Conservation (phyloP, 768 basidiomycete genomes). For the Podaxis sp. region DNA sequence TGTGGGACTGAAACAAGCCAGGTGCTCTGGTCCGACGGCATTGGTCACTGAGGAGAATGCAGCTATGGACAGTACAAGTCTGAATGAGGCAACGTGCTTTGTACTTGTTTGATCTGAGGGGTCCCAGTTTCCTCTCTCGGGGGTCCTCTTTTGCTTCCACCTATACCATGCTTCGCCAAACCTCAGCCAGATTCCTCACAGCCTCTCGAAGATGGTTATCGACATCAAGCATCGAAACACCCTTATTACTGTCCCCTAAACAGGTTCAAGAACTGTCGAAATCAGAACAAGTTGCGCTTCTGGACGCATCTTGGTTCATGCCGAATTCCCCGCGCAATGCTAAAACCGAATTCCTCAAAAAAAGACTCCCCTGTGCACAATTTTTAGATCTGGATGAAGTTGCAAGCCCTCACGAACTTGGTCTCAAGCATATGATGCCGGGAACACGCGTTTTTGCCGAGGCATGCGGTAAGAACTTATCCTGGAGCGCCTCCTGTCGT, state of each 20-base stretch:
- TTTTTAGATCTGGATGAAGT: constrained; percentile 82
- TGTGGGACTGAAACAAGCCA: constrained; percentile 89
- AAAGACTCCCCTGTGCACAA: constrained; percentile 66
- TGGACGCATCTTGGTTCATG: constrained; percentile 94
- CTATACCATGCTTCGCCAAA: constrained; percentile 5
- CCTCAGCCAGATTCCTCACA: not conserved
- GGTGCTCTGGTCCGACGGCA: constrained; percentile 96
- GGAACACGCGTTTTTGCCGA: constrained; percentile 61
- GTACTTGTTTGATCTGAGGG: constrained; percentile 13
- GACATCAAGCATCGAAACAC: constrained; percentile 22
- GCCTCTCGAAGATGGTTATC: constrained; percentile 33
- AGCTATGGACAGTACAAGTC: constrained; percentile 11
- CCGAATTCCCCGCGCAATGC: constrained; percentile 75
- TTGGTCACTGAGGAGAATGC: constrained; percentile 25
- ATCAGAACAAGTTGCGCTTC: constrained; percentile 36
- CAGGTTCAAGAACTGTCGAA: constrained; percentile 36
- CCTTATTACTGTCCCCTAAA: constrained; percentile 50
- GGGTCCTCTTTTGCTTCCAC: too few relatives aligned
- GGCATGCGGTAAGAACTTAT: constrained; percentile 63
- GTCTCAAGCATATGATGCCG: constrained; percentile 95
- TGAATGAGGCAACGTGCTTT: constrained; percentile 11
- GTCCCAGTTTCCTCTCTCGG: not conserved
- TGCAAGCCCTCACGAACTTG: constrained; percentile 67
- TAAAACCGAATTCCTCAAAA: constrained; percentile 59
- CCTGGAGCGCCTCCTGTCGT: not conserved